Evolutionary conservation across 2,329 filamentous ascomycete genomes (phyloP), one percentile per base, ranked within the genome.

Genomic region (Epichloe gansuensis): DNA sequence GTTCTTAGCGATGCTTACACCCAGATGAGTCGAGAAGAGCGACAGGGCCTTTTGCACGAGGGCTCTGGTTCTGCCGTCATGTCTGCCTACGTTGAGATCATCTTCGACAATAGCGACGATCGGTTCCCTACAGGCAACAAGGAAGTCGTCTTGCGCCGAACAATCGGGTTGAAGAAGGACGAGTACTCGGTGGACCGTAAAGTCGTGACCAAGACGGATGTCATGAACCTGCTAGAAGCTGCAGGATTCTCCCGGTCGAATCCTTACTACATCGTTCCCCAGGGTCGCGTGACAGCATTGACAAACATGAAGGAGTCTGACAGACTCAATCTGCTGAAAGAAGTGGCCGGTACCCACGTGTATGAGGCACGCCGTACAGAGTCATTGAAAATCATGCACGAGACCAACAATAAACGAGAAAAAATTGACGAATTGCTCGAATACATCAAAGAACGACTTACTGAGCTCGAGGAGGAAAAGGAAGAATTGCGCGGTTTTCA

Each of bases 291-390:
- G 54, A 97, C 93, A 0, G 85, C 89, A 25, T 75, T 98, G 63
- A 98, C 93, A 44, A 98, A 97, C 66, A 98, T 98, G 93, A 96
- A 96, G 68, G 93, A 98, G 66, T 82, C 84, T 1, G 90, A 96
- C 66, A 81, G 93, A 50, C 71, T 98, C 56, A 90, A 86, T 59
- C 74, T 98, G 54, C 72, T 98, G 55, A 98, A 98, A 69, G 93
- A 97, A 64, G 93, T 98, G n/a, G 93, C 93, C 0, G 93, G 93
- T 56, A 98, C 93, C 7, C 89, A 96, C 62, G 89, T 96, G 44
- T 98, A 98, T 69, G 93, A 98, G 69, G 85, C 88, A 50, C 85
- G 91, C 52, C 82, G 94, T 55, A 79, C 88, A 31, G 91, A 98
- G 67, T 95, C 89, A 45, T 73, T 95, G 59, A 96, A 95, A 71